Evolutionary conservation across 306 rosid species (phyloP), one percentile per base, ranked within the genome.

Genomic region (Begonia fuchsioides): DNA sequence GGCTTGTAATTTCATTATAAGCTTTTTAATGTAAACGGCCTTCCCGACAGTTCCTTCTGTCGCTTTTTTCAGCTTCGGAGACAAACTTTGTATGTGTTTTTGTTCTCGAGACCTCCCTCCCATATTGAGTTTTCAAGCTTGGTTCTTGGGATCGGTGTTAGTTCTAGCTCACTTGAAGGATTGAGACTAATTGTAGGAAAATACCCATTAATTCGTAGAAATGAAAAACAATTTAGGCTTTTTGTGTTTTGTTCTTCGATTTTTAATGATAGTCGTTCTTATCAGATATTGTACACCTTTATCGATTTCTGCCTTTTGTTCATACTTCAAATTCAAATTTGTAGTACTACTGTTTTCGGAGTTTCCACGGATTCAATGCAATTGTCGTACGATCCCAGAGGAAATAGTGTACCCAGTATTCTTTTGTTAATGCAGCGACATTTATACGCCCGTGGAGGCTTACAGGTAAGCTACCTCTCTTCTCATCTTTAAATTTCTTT

Each of bases 291-390:
- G 11, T 54, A 40, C 2, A 39, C 49, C 43, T 18, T 39, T 18
- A 39, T 54, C 44, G 32, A 17, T 55, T 38, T 38, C 18, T 16
- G 46, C 47, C 12, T 39, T 49, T 11, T 49, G 19, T 47, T 20
- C 45, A 10, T 63, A 17, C 39, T 39, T 32, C 61, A 50, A 44
- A 35, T 54, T 68, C 38, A 9, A 59, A 35, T 50, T 46, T 76
- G 72, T 38, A 88, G 97, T 65, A 64, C 86, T 35, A 78, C 95
- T 45, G 90, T 83, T 60, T 83, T 88, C 44, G 97, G 95, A 60
- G 97, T 83, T 68, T 88, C 97, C 18, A 81, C 93, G 39, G 93
- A 88, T 55, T 88, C 97, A 48, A 88, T 88, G 95, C 88, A 83
- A 52, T 62, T 83, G 68, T 78, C 93, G 0, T 84, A 72, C 63